These are phyloP conservation scores for Bryoglossum gracile DNA, from an alignment of 495 filamentous ascomycete species.

Conservation along the genomic window DNA sequence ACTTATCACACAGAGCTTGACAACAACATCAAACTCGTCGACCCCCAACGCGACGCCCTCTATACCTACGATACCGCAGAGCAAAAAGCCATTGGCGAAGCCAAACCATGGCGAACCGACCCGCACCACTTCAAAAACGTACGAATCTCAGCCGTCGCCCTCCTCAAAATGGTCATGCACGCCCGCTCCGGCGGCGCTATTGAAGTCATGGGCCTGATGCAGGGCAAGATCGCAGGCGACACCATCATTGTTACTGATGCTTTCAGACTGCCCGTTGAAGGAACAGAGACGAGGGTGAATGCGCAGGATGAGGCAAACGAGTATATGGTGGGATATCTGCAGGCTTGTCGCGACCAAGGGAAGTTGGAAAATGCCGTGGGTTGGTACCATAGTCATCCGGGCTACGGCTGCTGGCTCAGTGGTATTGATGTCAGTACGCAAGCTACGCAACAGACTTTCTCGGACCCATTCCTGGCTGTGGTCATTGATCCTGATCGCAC, in stretches of 20 bases:
- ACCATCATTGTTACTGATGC: constrained; percentile 93
- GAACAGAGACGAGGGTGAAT: constrained; percentile 96
- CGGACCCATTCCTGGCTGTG: constrained; percentile 89
- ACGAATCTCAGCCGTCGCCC: constrained; percentile 85
- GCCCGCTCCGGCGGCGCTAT: constrained; percentile 84
- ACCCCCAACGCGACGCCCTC: constrained; percentile 81
- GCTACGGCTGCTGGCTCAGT: constrained; percentile 96
- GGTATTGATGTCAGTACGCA: constrained; percentile 95
- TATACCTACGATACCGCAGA: constrained; percentile 68
- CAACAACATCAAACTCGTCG: constrained; percentile 75
- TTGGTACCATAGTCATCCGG: constrained; percentile 98
- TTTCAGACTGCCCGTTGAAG: constrained; percentile 90
- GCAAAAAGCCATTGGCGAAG: constrained; percentile 51
- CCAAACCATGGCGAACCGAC: constrained; percentile 75
- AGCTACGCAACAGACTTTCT: constrained; percentile 68
- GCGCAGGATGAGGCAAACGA: constrained; percentile 93
- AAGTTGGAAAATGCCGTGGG: constrained; percentile 89
- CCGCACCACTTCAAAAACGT: constrained; percentile 88
- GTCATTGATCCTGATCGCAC: constrained; percentile 97
- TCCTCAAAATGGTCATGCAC: constrained; percentile 99
- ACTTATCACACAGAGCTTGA: constrained; percentile 65
- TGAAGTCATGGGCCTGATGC: constrained; percentile 98
- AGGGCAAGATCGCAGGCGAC: constrained; percentile 78
- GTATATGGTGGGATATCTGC: constrained; percentile 85
- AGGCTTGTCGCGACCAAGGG: constrained; percentile 63